Evolutionary conservation across 768 basidiomycete genomes (phyloP).

Genomic region (Calocera cornea): DNA sequence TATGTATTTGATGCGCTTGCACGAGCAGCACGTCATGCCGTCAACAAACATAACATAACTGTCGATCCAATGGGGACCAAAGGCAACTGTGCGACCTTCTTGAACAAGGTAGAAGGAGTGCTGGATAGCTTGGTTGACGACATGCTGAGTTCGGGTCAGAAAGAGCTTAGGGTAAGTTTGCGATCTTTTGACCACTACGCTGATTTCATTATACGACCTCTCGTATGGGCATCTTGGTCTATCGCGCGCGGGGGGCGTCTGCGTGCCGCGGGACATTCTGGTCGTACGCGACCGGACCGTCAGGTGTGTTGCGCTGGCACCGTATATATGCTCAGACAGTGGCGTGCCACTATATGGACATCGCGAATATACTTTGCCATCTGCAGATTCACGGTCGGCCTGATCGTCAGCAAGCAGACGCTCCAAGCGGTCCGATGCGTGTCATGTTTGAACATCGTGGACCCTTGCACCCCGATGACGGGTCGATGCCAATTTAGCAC

Average conservation of each 20-base stretch:
- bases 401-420: not conserved
- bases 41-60: slow-evolving; percentile 47
- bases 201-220: not conserved
- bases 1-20: slow-evolving; percentile 91
- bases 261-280: not conserved
- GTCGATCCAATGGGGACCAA: slow-evolving; percentile 41
- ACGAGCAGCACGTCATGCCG: slow-evolving; percentile 60
- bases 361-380: not conserved
- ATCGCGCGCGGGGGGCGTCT: not conserved
- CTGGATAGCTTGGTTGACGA: slow-evolving; percentile 82
- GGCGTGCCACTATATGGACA: not conserved
- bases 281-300: not conserved
- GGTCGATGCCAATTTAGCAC: not conserved
- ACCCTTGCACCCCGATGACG: not conserved
- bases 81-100: slow-evolving; percentile 69
- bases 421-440: not conserved
- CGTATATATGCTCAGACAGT: not conserved
- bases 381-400: not conserved
- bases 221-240: not conserved
- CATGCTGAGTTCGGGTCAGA: slow-evolving; percentile 48
- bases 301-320: not conserved
- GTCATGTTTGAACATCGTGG: not conserved
- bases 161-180: slow-evolving; percentile 76
- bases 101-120: slow-evolving; percentile 80
- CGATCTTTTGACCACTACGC: not conserved